A percentile compares a stretch with the other conserved stretches of the same genome.
phyloP scores from a whole-genome alignment of 768 basidiomycete species.

The Mycena epipterygia region DNA sequence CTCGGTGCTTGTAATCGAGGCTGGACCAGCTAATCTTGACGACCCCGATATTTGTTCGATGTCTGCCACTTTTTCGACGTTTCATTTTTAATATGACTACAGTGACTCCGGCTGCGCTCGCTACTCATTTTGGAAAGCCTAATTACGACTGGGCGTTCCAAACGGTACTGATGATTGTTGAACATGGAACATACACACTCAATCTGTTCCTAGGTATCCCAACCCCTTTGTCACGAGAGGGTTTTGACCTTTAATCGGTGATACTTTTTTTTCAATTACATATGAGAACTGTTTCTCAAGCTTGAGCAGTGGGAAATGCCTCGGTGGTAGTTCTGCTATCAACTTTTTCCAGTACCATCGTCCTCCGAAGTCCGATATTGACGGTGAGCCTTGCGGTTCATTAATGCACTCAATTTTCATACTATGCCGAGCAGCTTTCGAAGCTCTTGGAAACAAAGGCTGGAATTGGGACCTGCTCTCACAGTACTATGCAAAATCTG shows the following conservation, averaged over 20 bases:
- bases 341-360: slow-evolving; percentile 36
- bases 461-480: slow-evolving; percentile 30
- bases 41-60: slow-evolving; percentile 18
- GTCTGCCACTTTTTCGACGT: neutral
- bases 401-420: too few species aligned
- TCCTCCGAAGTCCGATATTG: slow-evolving; percentile 36
- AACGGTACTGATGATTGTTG: slow-evolving; percentile 37
- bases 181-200: too few species aligned
- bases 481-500: slow-evolving; percentile 15
- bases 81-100: neutral
- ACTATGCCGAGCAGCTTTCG: slow-evolving; percentile 7
- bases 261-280: neutral
- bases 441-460: slow-evolving; percentile 11
- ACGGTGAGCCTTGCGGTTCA: slow-evolving; percentile 32
- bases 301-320: slow-evolving; percentile 35
- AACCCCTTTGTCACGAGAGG: slow-evolving; percentile 23
- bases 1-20: slow-evolving; percentile 52
- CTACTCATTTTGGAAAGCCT: slow-evolving; percentile 33
- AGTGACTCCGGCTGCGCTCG: slow-evolving; percentile 28
- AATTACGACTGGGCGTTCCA: slow-evolving; percentile 41
- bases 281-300: neutral
- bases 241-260: slow-evolving; percentile 13
- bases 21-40: slow-evolving; percentile 32
- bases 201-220: slow-evolving; percentile 21
- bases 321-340: slow-evolving; percentile 39